Evolutionary conservation across 2,329 filamentous ascomycete genomes (phyloP), one percentile per base, ranked within the genome.

Genomic region (Orbilia ellipsospora): DNA sequence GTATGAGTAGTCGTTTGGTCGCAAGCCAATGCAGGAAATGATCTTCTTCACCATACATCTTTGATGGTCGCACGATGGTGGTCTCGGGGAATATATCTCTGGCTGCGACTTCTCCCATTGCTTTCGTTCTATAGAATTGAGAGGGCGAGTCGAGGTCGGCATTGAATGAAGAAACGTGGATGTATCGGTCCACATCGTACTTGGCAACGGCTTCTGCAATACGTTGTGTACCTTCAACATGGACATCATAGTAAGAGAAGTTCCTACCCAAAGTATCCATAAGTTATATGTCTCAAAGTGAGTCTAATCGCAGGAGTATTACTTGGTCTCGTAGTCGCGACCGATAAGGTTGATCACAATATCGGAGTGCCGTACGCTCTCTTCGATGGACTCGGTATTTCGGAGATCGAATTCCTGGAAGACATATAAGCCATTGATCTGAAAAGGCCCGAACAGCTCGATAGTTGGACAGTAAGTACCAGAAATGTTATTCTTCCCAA

Each of bases 301-400:
- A 2, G 28, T n/a, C 18, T 23, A 44, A 48, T 10, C n/a, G 12
- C n/a, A 31, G 15, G n/a, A 4, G 5, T 20, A 87, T 80, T 85
- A 93, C 92, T 99, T 99, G 80, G 95, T 99, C 78, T 94, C 92
- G 83, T 98, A 98, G 83, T 94, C 91, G 78, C 94, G 91, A 78
- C 95, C 95, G 81, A 97, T 87, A 80, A 99, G 86, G 84, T 99
- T 99, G 87, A 96, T 97, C 78, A 99, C 95, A 77, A 97, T 91
- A 82, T 99, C 95, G 50, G 94, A 98, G 83, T 99, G 95, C 80
- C 95, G 89, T 63, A 99, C 94, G 81, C 92, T 95, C 84, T 97
- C 94, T 83, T 99, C 95, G 80, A 99, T 95, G 31, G 94, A 98
- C 79, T 91, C 87, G 50, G 93, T 98, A 84, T 99, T 99, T 81